A percentile compares a stretch with the other conserved stretches of the same genome.
phyloP scores from a whole-genome alignment of 345 rosid genomes.

The Camelina laxa region DNA sequence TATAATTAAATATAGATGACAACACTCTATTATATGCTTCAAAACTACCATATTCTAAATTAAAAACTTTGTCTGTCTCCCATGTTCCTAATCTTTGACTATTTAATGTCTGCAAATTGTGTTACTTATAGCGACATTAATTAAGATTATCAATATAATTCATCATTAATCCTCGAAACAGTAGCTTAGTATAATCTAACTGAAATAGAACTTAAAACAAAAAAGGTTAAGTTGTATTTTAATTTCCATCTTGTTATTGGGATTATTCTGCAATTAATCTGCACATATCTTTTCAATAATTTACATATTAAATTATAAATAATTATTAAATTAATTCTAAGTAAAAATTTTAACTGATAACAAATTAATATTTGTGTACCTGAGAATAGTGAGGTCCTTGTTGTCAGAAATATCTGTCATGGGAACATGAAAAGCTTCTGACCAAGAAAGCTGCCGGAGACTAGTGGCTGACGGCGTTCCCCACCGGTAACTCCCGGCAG shows the following conservation, averaged over 20 bases:
- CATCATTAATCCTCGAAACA: constrained; percentile 10
- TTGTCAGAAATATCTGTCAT: constrained; percentile 63
- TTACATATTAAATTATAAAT: background rate
- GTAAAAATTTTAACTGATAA: background rate
- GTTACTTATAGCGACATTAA: constrained; percentile 12
- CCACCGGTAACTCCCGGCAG: constrained; percentile 91
- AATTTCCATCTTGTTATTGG: background rate
- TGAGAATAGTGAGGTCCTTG: constrained; percentile 49
- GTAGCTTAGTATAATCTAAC: background rate
- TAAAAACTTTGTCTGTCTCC: constrained; percentile 29
- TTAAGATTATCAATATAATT: constrained; percentile 9
- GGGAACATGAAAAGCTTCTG: constrained; percentile 93
- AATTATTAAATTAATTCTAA: background rate
- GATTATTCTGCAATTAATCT: background rate
- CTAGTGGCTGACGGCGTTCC: constrained; percentile 86
- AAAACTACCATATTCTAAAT: constrained; percentile 9
- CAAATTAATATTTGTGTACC: constrained; percentile 47
- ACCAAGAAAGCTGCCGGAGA: constrained; percentile 80
- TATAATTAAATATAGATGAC: constrained; percentile 4
- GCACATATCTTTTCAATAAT: background rate
- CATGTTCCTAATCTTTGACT: constrained; percentile 35
- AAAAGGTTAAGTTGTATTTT: background rate
- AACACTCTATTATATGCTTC: constrained; percentile 36
- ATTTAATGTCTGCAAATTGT: constrained; percentile 3
- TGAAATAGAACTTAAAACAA: background rate